Percentiles rank a stretch among this genome's conserved stretches.
phyloP scores from a whole-genome alignment of 2,329 filamentous ascomycete genomes.

The Aquanectria penicillioides region DNA sequence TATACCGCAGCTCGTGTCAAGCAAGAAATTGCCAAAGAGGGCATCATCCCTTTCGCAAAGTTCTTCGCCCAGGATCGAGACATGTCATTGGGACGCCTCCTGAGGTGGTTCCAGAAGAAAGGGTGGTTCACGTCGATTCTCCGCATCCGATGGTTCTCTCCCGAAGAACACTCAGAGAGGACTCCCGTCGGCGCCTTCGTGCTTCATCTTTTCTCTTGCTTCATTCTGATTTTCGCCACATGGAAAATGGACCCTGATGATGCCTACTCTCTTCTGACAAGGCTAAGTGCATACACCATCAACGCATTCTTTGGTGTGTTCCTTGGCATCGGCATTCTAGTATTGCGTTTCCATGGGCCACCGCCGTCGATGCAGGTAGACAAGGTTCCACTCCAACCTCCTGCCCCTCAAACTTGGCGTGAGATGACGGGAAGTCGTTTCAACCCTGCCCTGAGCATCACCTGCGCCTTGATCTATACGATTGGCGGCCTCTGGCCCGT shows the following conservation, averaged over 20 bases:
- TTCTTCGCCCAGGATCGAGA: slow-evolving; percentile 57
- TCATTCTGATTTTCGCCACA: slow-evolving; percentile 49
- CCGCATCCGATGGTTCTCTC: slow-evolving; percentile 43
- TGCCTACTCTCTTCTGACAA: slow-evolving; percentile 46
- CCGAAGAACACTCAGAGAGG: slow-evolving; percentile 48
- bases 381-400: slow-evolving; percentile 19
- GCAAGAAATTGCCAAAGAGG: slow-evolving; percentile 70
- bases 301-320: slow-evolving; percentile 49
- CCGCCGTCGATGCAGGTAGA: slow-evolving; percentile 35
- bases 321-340: slow-evolving; percentile 48
- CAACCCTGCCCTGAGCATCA: slow-evolving; percentile 44
- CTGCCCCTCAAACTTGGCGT: slow-evolving; percentile 39
- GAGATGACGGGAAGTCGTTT: slow-evolving; percentile 46
- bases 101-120: slow-evolving; percentile 44
- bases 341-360: slow-evolving; percentile 47
- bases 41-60: slow-evolving; percentile 60
- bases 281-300: slow-evolving; percentile 46
- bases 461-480: slow-evolving; percentile 44
- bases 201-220: slow-evolving; percentile 47
- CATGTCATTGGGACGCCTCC: slow-evolving; percentile 46
- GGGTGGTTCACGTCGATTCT: slow-evolving; percentile 43
- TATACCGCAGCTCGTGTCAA: slow-evolving; percentile 66
- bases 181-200: slow-evolving; percentile 49
- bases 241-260: slow-evolving; percentile 36
- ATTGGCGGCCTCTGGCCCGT: slow-evolving; percentile 47